A percentile compares a stretch with the other conserved stretches of the same genome.
These are phyloP conservation scores for Fusarium napiforme DNA, from an alignment of 2,329 filamentous ascomycete species.

Conservation along the genomic window DNA sequence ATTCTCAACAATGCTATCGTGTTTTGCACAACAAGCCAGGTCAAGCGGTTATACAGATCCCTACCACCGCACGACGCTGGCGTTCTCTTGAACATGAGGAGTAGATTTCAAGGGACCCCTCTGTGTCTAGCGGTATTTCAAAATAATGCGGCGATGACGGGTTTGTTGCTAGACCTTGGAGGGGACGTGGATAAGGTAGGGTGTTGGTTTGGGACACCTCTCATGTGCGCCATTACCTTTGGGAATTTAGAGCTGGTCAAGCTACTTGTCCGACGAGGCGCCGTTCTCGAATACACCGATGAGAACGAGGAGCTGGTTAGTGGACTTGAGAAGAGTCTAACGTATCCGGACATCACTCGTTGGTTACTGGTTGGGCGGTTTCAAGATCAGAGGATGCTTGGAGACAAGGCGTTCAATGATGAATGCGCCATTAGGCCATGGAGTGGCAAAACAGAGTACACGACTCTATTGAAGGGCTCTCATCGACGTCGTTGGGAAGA, in stretches of 20 bases:
- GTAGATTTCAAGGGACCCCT: background rate
- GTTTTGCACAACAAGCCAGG: accelerated
- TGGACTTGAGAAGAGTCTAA: background rate
- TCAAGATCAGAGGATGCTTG: background rate
- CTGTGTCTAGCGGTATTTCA: background rate
- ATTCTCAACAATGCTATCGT: background rate
- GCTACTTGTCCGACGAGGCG: background rate
- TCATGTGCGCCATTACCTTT: background rate
- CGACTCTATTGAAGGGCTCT: background rate
- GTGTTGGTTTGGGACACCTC: background rate
- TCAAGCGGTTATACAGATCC: background rate
- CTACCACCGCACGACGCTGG: background rate
- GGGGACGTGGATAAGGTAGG: background rate
- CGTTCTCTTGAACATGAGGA: background rate
- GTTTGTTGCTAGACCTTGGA: background rate
- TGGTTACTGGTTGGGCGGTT: constrained; percentile 10
- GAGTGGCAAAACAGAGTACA: background rate
- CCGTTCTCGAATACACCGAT: background rate
- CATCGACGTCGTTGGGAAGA: background rate
- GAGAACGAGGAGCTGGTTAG: background rate
- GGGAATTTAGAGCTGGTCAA: background rate
- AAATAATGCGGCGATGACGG: accelerated
- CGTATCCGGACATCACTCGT: background rate
- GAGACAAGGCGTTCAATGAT: background rate
- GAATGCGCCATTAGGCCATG: background rate